Percentiles rank a stretch among this genome's conserved stretches.
Evolutionary conservation across 23 red algal species (phyloP).

Genomic region (Gracilariopsis chorda): DNA sequence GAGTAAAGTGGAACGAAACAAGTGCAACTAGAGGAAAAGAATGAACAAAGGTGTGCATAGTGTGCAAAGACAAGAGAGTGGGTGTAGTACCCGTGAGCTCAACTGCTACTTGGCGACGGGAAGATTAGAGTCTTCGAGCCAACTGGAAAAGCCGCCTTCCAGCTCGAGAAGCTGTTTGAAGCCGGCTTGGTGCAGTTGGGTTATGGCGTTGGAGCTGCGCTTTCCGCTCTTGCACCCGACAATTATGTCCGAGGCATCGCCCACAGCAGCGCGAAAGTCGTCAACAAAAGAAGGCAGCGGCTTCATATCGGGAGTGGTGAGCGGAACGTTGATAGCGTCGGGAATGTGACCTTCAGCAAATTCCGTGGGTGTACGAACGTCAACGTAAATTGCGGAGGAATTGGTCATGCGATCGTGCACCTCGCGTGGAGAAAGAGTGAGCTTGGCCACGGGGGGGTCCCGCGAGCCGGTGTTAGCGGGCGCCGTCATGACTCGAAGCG

Average conservation of each 20-base stretch:
- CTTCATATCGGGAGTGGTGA: constrained; percentile 18
- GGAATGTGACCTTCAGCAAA: constrained; percentile 3
- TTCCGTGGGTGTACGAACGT: constrained; percentile 28
- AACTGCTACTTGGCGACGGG: constrained; percentile 1
- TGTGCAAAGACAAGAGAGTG: no score
- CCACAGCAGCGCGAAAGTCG: neutral
- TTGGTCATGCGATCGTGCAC: neutral
- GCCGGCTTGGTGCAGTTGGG: neutral
- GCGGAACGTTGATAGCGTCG: neutral
- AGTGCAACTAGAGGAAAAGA: no score
- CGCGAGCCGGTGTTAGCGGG: no score
- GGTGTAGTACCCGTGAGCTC: no score
- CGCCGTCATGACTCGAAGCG: no score
- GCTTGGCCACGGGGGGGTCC: neutral
- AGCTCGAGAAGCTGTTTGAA: constrained; percentile 4
- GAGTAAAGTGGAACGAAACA: no score
- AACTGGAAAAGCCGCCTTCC: constrained; percentile 3
- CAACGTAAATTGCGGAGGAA: neutral
- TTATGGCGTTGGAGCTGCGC: neutral
- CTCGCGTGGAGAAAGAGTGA: neutral
- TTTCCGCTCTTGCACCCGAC: constrained; percentile 39
- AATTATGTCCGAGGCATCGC: neutral
- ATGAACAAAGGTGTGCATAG: no score
- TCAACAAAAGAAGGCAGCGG: constrained; percentile 11
- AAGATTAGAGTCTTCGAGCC: neutral